Evolutionary conservation across 345 rosid genomes (phyloP), one percentile per base, ranked within the genome.

Genomic region (Populus nigra): DNA sequence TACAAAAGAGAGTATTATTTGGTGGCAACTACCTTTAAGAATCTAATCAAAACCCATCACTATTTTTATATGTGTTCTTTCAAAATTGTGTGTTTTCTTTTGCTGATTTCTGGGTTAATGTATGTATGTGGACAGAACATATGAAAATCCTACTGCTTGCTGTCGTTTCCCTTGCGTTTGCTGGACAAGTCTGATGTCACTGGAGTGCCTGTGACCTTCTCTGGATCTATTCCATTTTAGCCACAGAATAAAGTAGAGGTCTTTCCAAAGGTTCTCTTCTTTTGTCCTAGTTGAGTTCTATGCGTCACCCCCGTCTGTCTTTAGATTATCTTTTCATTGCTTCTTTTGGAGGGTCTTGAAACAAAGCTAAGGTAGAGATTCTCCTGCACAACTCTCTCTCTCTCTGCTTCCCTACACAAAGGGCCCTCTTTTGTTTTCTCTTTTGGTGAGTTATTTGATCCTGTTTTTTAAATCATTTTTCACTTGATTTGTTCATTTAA

Each of bases 301-400:
- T 31, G 41, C 33, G 79, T 74, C 49, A 20, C 16, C 27, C 25
- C 62, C 36, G 36, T 33, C 36, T 33, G 5, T 33, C 71, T 61
- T 59, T 67, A 78, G 80, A 41, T 39, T 68, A 29, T 9, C 71
- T 39, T 39, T 67, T 69, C 73, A 50, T 33, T 33, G 36, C 36
- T 33, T 33, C 36, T 33, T 33, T 31, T 80, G 80, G 84, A 73
- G 70, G 84, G 50, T 83, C 75, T 79, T 31, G 33, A 65, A 85
- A 71, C 83, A 55, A 82, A 80, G 82, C 82, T 76, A 73, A 79
- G 85, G 85, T 74, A 82, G 88, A 82, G 88, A 79, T 79, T 85
- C 87, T 79, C 82, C 84, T 68, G 69, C 81, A 57, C 78, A 23
- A 15, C 53, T 47, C 39, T 4, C 35, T 33, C 35, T 50, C 41